Percentiles rank a stretch among this genome's conserved stretches.
phyloP scores from a whole-genome alignment of 2,329 filamentous ascomycete genomes.

The Epichloe bromicola region DNA sequence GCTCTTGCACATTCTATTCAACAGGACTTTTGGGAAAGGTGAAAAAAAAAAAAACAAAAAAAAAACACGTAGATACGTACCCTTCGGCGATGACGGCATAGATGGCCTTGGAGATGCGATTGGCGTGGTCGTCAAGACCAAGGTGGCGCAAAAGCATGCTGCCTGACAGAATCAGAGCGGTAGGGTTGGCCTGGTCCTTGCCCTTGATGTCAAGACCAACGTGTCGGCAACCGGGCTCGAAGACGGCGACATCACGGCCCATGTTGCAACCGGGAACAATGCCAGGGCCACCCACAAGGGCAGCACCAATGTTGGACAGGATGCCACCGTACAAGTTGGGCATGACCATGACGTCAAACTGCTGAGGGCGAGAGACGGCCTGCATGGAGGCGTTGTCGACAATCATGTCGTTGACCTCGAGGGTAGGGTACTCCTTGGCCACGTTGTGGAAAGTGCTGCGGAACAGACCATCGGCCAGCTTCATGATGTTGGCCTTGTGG shows the following conservation, averaged over 20 bases:
- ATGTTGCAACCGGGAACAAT: conserved; percentile 99
- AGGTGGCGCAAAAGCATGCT: conserved; percentile 97
- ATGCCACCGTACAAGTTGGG: conserved; percentile 98
- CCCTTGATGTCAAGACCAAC: conserved; percentile 99
- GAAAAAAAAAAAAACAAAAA: not conserved
- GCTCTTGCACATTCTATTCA: not conserved
- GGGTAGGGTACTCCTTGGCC: conserved; percentile 86
- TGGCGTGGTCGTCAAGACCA: conserved; percentile 94
- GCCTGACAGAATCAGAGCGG: conserved; percentile 84
- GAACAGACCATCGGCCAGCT: conserved; percentile 97
- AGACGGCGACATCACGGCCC: conserved; percentile 95
- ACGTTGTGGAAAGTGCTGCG: conserved; percentile 91
- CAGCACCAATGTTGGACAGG: conserved; percentile 95
- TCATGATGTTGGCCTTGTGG: conserved; percentile 99
- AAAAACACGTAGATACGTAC: conserved; percentile 37
- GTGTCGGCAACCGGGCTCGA: conserved; percentile 98
- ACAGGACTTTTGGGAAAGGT: not conserved
- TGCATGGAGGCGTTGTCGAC: conserved; percentile 99
- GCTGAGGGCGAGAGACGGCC: conserved; percentile 88
- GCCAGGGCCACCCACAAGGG: conserved; percentile 90
- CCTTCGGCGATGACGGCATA: conserved; percentile 75
- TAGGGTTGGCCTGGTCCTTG: conserved; percentile 98
- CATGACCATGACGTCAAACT: conserved; percentile 99
- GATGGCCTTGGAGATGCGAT: conserved; percentile 85
- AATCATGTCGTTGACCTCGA: conserved; percentile 98